Base-by-base conservation (phyloP, 2,329 filamentous ascomycete species). In the Dactylonectria macrodidyma region DNA sequence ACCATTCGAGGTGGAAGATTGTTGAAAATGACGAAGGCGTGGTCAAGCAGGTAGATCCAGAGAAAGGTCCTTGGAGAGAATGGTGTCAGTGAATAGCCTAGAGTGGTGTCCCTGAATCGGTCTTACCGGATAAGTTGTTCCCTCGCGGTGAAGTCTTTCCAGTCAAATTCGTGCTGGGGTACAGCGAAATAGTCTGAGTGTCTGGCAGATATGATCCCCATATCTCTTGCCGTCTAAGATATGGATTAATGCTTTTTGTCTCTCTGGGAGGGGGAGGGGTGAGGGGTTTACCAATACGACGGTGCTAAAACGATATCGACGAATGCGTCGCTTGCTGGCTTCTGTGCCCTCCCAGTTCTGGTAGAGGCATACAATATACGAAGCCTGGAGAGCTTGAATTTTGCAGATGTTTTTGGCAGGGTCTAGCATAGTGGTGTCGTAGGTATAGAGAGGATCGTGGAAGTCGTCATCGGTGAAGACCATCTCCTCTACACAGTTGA, bases 291-390 rank as follows among this genome's bases (percentile, higher is more conserved):
- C 56, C 14, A 41, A 59, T 12, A 59, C 41, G 10, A 59, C 36
- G 3, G 56, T 59, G 26, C 56, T 59, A 11, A 59, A 59, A 12
- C 56, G 56, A 48, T 59, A 59, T 33, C 56, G 56, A 46, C 56
- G 56, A 19, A 59, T 59, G 14, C 56, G 41, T 24, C 26, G 38
- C 41, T 59, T 59, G 26, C 44, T 59, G 11, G 56, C 41, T 38
- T 59, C 56, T 19, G 44, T 46, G 3, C 56, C 44, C 44, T 59
- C 56, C 56, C 56, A 59, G 46, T 59, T 59, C 56, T 59, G 56
- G 16, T 48, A 48, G 24, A 59, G 41, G 33, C 56, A 59, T 7
- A 59, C 56, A 6, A 59, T 59, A 14, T 50, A 59, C 6, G 36
- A 41, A 8, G 56, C 56, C 14, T 59, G 56, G 4, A 59, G 19